These are phyloP conservation scores for Thalassiosira livingstoniorum DNA, from an alignment of 352 stramenopile genomes.

Conservation along the genomic window DNA sequence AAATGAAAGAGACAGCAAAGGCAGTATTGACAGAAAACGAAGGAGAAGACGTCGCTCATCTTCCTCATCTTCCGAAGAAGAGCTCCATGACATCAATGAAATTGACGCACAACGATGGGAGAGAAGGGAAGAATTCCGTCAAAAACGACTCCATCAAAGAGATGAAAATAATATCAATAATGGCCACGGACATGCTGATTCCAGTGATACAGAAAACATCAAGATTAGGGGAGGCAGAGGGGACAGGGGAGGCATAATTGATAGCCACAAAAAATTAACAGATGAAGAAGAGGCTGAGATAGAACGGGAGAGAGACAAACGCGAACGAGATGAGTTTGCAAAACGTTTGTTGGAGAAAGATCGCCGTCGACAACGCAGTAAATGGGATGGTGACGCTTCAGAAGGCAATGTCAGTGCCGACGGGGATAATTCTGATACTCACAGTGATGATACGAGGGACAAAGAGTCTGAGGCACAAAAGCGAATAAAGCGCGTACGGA, in stretches of 20 bases:
- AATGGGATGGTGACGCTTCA: constrained; percentile 23
- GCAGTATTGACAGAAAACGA: not conserved
- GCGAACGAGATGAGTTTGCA: constrained; percentile 84
- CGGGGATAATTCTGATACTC: constrained; percentile 26
- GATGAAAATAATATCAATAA: not conserved
- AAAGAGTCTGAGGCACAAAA: constrained; percentile 48
- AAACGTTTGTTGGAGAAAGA: constrained; percentile 74
- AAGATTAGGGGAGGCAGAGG: constrained; percentile 17
- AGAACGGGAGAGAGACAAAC: constrained; percentile 77
- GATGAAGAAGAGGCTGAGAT: constrained; percentile 70
- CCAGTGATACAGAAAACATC: not conserved
- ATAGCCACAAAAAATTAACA: constrained; percentile 53
- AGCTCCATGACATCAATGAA: not conserved
- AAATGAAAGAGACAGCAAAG: too few species aligned
- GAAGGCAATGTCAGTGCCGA: constrained; percentile 49
- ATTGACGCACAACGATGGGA: not conserved
- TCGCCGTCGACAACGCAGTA: constrained; percentile 67
- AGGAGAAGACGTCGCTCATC: not conserved
- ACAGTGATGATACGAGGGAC: constrained; percentile 1
- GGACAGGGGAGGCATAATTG: constrained; percentile 4
- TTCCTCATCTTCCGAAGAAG: constrained; percentile 13
- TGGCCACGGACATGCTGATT: not conserved
- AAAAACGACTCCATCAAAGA: not conserved
- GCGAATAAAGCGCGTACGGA: constrained; percentile 54
- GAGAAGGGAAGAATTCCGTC: not conserved